Percentiles rank a stretch among this genome's conserved stretches.
Conservation (phyloP, 1,139 yeast species). For the Meyerozyma athensensis region DNA sequence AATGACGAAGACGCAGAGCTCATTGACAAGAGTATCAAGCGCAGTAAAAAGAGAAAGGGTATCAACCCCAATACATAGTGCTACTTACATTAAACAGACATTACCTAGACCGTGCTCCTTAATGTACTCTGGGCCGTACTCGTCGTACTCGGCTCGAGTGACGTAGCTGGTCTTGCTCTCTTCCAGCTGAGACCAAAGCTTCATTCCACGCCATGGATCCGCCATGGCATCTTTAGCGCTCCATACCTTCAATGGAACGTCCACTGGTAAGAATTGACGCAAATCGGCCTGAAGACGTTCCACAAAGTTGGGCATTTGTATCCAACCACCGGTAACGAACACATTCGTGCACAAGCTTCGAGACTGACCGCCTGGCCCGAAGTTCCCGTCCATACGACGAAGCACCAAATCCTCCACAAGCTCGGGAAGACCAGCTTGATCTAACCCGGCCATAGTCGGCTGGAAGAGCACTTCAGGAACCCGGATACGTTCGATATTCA, state of each 20-base stretch:
- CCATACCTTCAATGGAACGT: constrained; percentile 56
- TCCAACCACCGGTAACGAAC: constrained; percentile 83
- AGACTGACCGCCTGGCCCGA: constrained; percentile 50
- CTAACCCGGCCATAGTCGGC: constrained; percentile 93
- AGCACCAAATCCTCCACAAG: constrained; percentile 63
- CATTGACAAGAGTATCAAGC: constrained; percentile 70
- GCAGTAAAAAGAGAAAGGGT: constrained; percentile 75
- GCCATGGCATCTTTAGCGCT: constrained; percentile 61
- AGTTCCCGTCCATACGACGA: constrained; percentile 53
- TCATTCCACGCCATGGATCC: constrained; percentile 97
- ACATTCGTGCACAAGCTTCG: constrained; percentile 55
- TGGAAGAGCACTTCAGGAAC: constrained; percentile 91
- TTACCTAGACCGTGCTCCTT: constrained; percentile 86
- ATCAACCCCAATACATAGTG: constrained; percentile 50
- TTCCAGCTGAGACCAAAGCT: constrained; percentile 58
- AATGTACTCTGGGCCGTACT: constrained; percentile 84
- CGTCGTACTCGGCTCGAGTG: constrained; percentile 72
- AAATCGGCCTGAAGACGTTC: constrained; percentile 66
- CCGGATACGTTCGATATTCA: constrained; percentile 85
- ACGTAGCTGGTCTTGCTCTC: constrained; percentile 50
- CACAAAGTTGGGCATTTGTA: constrained; percentile 60
- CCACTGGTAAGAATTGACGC: constrained; percentile 65
- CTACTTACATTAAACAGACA: constrained; percentile 26
- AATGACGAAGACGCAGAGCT: constrained; percentile 70
- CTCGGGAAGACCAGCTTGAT: constrained; percentile 89